Conservation (phyloP, 1,284 basidiomycete genomes). For the Trichosporon sp. region DNA sequence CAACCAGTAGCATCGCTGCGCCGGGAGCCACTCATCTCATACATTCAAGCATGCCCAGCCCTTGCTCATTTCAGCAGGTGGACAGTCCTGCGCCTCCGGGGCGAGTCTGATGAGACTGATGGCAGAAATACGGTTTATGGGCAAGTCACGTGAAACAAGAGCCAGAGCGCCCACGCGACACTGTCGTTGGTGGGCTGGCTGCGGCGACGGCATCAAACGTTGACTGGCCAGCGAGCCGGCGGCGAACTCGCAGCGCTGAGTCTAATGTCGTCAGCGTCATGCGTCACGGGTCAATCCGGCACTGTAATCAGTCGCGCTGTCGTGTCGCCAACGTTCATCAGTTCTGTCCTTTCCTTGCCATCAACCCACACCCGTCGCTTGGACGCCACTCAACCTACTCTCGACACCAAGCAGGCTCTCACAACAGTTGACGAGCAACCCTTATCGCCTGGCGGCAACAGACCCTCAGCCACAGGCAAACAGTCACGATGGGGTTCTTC, state of each 20-base stretch:
- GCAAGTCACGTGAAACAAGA: neutral
- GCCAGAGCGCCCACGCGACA: neutral
- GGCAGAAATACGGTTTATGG: neutral
- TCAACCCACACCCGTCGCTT: neutral
- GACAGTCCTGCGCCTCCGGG: too few species aligned
- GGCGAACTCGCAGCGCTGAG: neutral
- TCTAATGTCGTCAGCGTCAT: constrained; percentile 8
- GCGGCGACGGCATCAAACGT: neutral
- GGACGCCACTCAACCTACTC: neutral
- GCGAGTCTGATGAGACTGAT: neutral
- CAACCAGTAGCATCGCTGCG: neutral
- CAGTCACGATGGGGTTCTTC: constrained; percentile 30
- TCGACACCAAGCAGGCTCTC: neutral
- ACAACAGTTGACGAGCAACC: neutral
- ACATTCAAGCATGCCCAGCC: too few species aligned
- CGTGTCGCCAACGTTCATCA: neutral
- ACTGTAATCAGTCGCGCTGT: constrained; percentile 13
- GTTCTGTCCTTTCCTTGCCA: neutral
- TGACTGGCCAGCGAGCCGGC: neutral
- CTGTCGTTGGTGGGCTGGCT: neutral
- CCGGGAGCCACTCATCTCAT: neutral
- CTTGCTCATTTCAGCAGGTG: too few species aligned
- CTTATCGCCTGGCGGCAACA: neutral
- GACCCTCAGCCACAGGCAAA: neutral
- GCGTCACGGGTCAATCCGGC: constrained; percentile 10